These are phyloP conservation scores for Plasmodium fragile DNA, from an alignment of 169 alveolate species.

Conservation along the genomic window DNA sequence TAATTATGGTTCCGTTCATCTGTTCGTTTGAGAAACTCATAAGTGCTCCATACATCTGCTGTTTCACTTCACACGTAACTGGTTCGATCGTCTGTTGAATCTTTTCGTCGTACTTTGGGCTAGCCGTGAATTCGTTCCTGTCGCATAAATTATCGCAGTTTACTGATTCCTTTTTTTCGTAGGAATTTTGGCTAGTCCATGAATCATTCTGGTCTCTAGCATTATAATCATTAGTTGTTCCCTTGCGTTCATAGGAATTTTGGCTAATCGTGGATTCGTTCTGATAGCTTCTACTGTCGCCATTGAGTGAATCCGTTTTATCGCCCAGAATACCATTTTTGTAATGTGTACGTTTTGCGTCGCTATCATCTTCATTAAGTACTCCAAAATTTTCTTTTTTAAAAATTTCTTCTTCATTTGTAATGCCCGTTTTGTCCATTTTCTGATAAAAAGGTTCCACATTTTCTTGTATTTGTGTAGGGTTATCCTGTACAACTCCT, in stretches of 20 bases:
- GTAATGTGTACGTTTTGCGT: neutral
- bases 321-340: neutral
- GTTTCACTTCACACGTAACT: neutral
- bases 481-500: neutral
- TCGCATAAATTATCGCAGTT: conserved; percentile 1
- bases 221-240: neutral
- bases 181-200: neutral
- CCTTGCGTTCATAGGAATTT: neutral
- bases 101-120: neutral
- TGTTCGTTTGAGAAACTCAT: neutral
- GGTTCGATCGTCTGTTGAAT: neutral
- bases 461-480: neutral
- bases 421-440: neutral
- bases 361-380: neutral
- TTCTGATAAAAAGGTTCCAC: neutral
- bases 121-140: neutral
- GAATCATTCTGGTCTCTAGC: neutral
- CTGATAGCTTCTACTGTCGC: neutral
- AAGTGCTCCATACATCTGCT: neutral
- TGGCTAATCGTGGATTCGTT: neutral
- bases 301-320: neutral
- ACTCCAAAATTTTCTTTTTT: neutral
- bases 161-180: neutral
- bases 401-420: neutral
- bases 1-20: neutral